Evolutionary conservation across 305 asterid species (phyloP), one percentile per base, ranked within the genome.

Genomic region (Euphrasia arctica): DNA sequence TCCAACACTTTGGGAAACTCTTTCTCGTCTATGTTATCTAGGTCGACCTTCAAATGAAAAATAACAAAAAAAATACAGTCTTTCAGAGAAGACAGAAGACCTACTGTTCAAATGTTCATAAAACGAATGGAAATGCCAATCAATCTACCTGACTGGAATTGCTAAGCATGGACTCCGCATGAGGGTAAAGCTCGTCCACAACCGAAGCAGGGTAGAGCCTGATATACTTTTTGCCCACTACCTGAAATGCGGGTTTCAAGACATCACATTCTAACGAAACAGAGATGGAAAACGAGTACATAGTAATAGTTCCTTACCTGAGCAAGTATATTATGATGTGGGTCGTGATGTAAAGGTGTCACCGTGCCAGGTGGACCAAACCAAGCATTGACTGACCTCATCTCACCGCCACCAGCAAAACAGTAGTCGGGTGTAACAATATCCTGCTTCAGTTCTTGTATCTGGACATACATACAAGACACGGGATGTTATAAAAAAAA

Each of bases 261-360:
- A 29, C 36, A 9, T 45, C 57, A n/a, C n/a, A n/a, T n/a, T n/a
- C n/a, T 9, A 12, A 66, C 57, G 7, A 36, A 54, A 49, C 29
- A 6, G 42, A 42, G 36, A 55, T 52, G 72, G 5, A 62, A 22
- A 29, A 58, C 15, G 6, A 65, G n/a, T n/a, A n/a, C n/a, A n/a
- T n/a, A n/a, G n/a, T n/a, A n/a, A n/a, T n/a, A n/a, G 54, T 43
- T 51, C 64, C 73, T 70, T 60, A 93, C 98, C 97, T 93, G 98
- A 62, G 98, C 94, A 77, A 93, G 90, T 70, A 93, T 90, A 71
- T 93, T 93, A 78, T 90, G 97, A 74, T 93, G 98, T 4, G 98
- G 98, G 74, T 93, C 98, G 41, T 90, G 96, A 76, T 93, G 98
- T 83, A 90, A 82, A 12, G 97, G 98, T 32, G 97, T 93, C 72